These are phyloP conservation scores for Euryodendron excelsum DNA, from an alignment of 148 eudicot genomes.

Conservation along the genomic window DNA sequence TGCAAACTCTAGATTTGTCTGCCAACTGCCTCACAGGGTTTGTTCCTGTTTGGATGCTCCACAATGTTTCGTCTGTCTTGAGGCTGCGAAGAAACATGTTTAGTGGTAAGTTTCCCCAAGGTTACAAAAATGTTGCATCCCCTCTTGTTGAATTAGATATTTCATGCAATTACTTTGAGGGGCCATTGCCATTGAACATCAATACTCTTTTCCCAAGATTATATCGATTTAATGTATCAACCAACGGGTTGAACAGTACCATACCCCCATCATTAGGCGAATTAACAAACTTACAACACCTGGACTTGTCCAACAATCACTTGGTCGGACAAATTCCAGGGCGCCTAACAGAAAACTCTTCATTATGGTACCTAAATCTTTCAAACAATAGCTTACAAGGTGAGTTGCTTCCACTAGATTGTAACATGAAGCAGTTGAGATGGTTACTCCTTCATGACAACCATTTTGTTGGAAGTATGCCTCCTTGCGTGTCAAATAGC, in stretches of 20 bases:
- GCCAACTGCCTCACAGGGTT: not conserved
- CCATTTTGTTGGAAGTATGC: not conserved
- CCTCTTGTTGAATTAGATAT: no score
- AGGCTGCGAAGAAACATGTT: not conserved
- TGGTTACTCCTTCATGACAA: no score
- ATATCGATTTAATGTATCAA: not conserved
- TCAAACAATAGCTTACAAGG: not conserved
- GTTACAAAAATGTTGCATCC: no score
- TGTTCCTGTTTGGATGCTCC: not conserved
- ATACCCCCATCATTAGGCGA: not conserved
- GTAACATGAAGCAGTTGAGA: no score
- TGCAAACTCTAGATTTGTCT: not conserved
- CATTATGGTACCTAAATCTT: not conserved
- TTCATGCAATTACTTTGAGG: no score
- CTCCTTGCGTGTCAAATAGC: not conserved
- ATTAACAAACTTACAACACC: not conserved
- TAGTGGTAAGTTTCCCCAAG: no score
- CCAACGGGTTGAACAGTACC: not conserved
- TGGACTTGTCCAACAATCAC: not conserved
- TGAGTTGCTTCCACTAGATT: not conserved
- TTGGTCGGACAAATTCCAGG: not conserved
- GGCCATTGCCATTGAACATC: no score
- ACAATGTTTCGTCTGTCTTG: not conserved
- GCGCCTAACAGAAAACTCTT: not conserved
- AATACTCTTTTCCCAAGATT: not conserved